Conservation (phyloP, 2,329 filamentous ascomycete genomes). For the Curvularia lunata region DNA sequence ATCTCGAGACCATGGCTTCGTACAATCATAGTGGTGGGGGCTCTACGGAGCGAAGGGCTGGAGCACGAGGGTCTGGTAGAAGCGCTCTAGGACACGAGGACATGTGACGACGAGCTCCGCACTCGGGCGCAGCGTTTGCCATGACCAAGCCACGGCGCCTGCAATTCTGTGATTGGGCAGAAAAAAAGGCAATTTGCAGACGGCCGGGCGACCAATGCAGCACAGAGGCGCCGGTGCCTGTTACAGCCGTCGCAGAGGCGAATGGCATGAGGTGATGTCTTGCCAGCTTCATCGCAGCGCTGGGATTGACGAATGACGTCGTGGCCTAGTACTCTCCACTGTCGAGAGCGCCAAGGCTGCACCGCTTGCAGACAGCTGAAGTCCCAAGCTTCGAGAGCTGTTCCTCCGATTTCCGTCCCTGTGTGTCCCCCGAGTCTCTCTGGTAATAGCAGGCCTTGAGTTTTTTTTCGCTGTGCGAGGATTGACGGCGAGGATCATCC, state of each 20-base stretch:
- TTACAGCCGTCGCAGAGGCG: neutral
- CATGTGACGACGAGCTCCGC: constrained; percentile 22
- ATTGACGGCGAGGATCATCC: constrained; percentile 13
- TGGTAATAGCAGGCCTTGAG: no score
- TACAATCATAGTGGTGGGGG: constrained; percentile 29
- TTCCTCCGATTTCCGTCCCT: constrained; percentile 9
- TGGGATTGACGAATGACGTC: constrained; percentile 22
- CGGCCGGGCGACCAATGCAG: neutral
- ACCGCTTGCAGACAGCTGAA: constrained; percentile 5
- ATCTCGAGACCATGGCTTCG: constrained; percentile 12
- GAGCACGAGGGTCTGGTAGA: constrained; percentile 13
- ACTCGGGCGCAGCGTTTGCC: constrained; percentile 5
- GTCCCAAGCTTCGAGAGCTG: constrained; percentile 12
- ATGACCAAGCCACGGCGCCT: constrained; percentile 10
- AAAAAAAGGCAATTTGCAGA: neutral
- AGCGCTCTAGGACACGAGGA: constrained; percentile 9
- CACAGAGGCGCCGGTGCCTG: neutral
- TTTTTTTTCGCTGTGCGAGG: constrained; percentile 6
- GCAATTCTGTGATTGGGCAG: constrained; percentile 1
- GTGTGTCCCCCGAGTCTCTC: constrained; percentile 9
- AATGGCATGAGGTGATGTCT: neutral
- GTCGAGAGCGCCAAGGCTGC: constrained; percentile 14
- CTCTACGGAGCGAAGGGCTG: constrained; percentile 22
- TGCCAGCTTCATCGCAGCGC: neutral
- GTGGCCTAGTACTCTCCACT: constrained; percentile 15